Evolutionary conservation across 768 basidiomycete species (phyloP), one percentile per base, ranked within the genome.

Genomic region (Xerocomellus chrysenteron): DNA sequence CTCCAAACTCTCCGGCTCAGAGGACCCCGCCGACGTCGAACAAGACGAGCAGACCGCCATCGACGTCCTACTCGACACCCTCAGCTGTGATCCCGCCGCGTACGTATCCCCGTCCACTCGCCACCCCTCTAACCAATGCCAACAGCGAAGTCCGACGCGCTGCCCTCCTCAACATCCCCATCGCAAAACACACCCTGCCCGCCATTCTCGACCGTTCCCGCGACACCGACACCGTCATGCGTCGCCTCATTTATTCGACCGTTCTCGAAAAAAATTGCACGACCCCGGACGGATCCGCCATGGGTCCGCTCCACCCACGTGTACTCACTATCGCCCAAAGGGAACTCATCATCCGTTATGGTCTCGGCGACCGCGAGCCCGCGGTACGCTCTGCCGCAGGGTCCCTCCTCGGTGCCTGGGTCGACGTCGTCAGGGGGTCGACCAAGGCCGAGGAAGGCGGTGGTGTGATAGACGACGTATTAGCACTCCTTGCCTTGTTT

Each of bases 71-170:
- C 61, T 88, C 14, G 86, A 90, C 19, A 75, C 83, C 28, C 74
- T 97, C 42, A 71, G 78, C 8, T 79, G 85, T 62, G 96, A 97
- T 65, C 76, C 87, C 1, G 85, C 91, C 11, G 75, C 87, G 92
- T 96, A 68, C 57, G 92, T 74, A 24, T 41, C 41, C 32, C 43
- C 17, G 47, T 46, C 17, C 19, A 4, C 39, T 19, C 6, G n/a
- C n/a, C 24, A 39, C 19, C 2, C 12, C 1, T 32, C 47, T 51
- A 46, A 21, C 14, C n/a, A 19, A 46, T 26, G 13, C 14, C 40
- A 24, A 26, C 64, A 94, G 92, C 3, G 95, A 98, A 47, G 95
- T 98, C 19, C 94, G 96, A 5, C 84, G 88, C 33, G 85, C 87
- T 0, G 82, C 84, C 1, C 75, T 97, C 0, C 76, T 87, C 54